Evolutionary conservation across 108 stramenopile genomes (phyloP).

Genomic region (Conticribra weissflogii): DNA sequence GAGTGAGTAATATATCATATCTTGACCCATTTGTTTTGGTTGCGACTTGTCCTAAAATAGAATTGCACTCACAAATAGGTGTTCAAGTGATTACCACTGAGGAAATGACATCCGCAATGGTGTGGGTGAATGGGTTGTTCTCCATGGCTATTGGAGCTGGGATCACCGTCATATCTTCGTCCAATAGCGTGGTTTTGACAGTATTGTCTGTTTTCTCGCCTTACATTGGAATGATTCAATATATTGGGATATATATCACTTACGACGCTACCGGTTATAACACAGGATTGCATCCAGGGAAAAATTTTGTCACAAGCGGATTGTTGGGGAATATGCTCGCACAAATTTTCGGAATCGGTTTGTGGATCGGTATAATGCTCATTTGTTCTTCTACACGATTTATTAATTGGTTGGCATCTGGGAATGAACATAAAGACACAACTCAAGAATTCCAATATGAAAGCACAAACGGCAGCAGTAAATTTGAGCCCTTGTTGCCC

Average conservation of each 20-base stretch:
- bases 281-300: constrained; percentile 19
- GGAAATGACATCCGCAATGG: constrained; percentile 23
- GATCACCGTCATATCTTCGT: constrained; percentile 4
- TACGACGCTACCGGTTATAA: constrained; percentile 34
- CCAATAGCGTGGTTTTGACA: constrained; percentile 14
- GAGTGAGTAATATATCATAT: background rate
- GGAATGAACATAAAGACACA: background rate
- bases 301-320: constrained; percentile 27
- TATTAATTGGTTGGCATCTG: background rate
- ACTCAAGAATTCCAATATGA: background rate
- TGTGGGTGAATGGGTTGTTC: constrained; percentile 16
- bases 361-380: constrained; percentile 15
- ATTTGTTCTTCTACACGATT: background rate
- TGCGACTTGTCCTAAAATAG: background rate
- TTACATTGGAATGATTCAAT: constrained; percentile 43
- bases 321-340: constrained; percentile 29
- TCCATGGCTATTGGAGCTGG: constrained; percentile 21
- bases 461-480: constrained; percentile 2
- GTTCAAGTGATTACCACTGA: constrained; percentile 26
- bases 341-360: constrained; percentile 16
- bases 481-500: constrained; percentile 39
- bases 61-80: background rate
- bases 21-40: background rate
- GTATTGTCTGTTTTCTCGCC: constrained; percentile 31
- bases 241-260: constrained; percentile 34